phyloP scores from a whole-genome alignment of 2,329 filamentous ascomycete species.

The Cordyceps militaris region DNA sequence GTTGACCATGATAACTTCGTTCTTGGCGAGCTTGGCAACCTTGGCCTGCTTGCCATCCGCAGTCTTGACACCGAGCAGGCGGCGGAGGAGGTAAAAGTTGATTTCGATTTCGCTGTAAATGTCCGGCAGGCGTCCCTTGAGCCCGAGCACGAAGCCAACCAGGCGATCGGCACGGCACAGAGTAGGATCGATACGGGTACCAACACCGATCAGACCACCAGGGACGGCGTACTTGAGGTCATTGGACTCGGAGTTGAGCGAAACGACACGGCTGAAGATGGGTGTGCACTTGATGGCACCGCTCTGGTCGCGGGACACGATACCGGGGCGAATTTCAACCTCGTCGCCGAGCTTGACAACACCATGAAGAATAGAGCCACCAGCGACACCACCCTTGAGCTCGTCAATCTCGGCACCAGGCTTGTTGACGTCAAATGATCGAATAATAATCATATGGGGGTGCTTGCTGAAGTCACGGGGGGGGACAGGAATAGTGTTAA shows the following conservation, averaged over 20 bases:
- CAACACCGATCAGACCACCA: slow-evolving; percentile 95
- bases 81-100: slow-evolving; percentile 96
- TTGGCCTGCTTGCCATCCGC: slow-evolving; percentile 99
- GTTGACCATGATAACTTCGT: slow-evolving; percentile 99
- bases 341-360: slow-evolving; percentile 95
- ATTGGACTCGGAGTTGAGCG: slow-evolving; percentile 95
- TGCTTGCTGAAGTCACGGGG: slow-evolving; percentile 83
- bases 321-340: slow-evolving; percentile 98
- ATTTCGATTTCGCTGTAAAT: slow-evolving; percentile 99
- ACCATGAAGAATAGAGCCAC: slow-evolving; percentile 93
- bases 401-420: slow-evolving; percentile 98
- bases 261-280: slow-evolving; percentile 91
- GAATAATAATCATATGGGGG: slow-evolving; percentile 98
- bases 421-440: slow-evolving; percentile 99
- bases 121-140: slow-evolving; percentile 86
- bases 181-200: slow-evolving; percentile 93
- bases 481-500: slow-evolving; percentile 90
- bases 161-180: slow-evolving; percentile 98
- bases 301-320: slow-evolving; percentile 89
- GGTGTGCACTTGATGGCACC: slow-evolving; percentile 94
- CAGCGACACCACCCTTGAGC: slow-evolving; percentile 95
- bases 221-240: slow-evolving; percentile 97
- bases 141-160: slow-evolving; percentile 93
- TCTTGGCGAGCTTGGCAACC: slow-evolving; percentile 96
- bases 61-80: slow-evolving; percentile 92